Evolutionary conservation across 108 stramenopile genomes (phyloP).

Genomic region (Pseudonitzschia multistriata): DNA sequence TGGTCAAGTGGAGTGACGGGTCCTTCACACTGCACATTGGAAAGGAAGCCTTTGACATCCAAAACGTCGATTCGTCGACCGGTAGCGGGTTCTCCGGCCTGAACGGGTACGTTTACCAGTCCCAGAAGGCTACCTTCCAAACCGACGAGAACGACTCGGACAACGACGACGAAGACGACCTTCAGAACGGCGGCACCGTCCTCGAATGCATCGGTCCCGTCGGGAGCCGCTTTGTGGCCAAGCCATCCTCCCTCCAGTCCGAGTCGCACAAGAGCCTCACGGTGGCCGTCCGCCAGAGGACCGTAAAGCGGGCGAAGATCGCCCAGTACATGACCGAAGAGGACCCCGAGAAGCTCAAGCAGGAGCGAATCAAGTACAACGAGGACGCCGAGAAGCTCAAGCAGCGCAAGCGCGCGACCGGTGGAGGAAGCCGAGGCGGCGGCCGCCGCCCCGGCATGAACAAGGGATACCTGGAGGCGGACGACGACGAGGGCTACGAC

Average conservation of each 20-base stretch:
- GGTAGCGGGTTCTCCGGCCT: conserved; percentile 52
- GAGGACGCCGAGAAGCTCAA: conserved; percentile 63
- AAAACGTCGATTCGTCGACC: conserved; percentile 32
- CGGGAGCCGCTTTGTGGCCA: conserved; percentile 47
- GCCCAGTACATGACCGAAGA: conserved; percentile 72
- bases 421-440: conserved; percentile 1
- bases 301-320: conserved; percentile 72
- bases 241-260: conserved; percentile 71
- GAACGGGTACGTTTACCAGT: conserved; percentile 72
- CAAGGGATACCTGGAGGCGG: conserved; percentile 68
- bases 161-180: conserved; percentile 33
- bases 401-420: conserved; percentile 37
- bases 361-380: conserved; percentile 63
- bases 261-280: conserved; percentile 82
- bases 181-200: conserved; percentile 59
- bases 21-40: conserved; percentile 83
- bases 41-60: conserved; percentile 79
- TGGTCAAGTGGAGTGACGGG: conserved; percentile 91
- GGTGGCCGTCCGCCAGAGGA: conserved; percentile 69
- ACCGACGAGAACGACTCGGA: conserved; percentile 38
- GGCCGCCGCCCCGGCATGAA: conserved; percentile 62
- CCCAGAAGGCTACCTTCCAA: conserved; percentile 60
- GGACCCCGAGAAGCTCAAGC: conserved; percentile 83
- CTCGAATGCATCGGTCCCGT: conserved; percentile 72
- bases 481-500: conserved; percentile 72